Base-by-base conservation (phyloP, 2,329 filamentous ascomycete genomes). In the Madurella mycetomatis region DNA sequence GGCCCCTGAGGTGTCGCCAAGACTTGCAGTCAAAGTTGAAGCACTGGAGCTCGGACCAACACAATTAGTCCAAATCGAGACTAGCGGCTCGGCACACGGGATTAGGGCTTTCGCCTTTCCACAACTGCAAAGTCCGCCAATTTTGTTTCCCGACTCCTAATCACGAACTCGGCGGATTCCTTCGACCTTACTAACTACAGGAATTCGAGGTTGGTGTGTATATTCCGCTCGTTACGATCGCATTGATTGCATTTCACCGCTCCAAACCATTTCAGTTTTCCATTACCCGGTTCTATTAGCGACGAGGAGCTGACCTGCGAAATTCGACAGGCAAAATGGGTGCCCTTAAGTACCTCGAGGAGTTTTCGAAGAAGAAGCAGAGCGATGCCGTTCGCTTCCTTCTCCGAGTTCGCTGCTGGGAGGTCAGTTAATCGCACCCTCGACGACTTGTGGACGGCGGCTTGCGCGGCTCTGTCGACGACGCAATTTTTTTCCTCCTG, bases 301-400 rank as follows among this genome's bases (percentile, higher is more conserved):
- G 43, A 57, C 54, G 7, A 54, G 39, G 45, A 53, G 56, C 60
- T 62, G 52, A 62, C 58, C 45, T 47, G 46, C 53, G 44, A 49
- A 9, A 49, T 49, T 48, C 42, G 56, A 64, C 56, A 64, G 61
- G 56, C 58, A 83, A 92, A 85, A 96, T 96, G 94, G 94, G 94
- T 89, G 92, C 92, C 84, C 90, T 96, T 80, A 99, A 99, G 84
- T 99, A 96, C 84, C 90, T 99, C 82, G 95, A 99, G 87, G 94
- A 99, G 86, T 88, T 99, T 83, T 91, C 96, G 80, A 97, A 99
- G 91, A 96, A 96, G 90, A 99, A 99, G 91, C 94, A 99, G 88
- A 96, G 90, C 78, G 94, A 99, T 86, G 88, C 99, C 75, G 90
- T 97, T 83, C 92, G 92, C 83, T 99, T 99, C 86, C 88, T 99